Evolutionary conservation across 768 basidiomycete species (phyloP).

Genomic region (Mycena pura): DNA sequence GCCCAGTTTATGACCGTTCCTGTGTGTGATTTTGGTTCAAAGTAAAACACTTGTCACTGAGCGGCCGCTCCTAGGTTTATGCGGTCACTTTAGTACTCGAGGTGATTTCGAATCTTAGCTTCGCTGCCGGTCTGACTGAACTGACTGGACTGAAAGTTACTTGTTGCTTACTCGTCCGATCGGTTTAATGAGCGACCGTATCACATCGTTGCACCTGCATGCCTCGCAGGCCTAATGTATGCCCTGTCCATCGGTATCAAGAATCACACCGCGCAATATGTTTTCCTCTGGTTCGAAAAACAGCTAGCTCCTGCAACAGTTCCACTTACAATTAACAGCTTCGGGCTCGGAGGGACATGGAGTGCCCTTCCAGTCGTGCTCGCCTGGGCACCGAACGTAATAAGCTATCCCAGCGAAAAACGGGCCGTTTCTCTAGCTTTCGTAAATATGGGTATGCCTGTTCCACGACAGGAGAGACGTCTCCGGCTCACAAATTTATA

Average conservation of each 20-base stretch:
- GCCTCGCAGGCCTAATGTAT: conserved; percentile 21
- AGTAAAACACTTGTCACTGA: conserved; percentile 10
- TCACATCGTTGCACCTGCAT: conserved; percentile 18
- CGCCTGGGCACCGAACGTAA: conserved; percentile 18
- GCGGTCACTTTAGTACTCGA: conserved; percentile 21
- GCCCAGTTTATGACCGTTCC: conserved; percentile 22
- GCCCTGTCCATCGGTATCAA: conserved; percentile 21
- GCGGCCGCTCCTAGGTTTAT: conserved; percentile 11
- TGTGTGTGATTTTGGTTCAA: conserved; percentile 7
- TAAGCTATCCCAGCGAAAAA: conserved; percentile 21
- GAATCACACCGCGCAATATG: conserved; percentile 20
- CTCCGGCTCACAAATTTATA: conserved; percentile 5
- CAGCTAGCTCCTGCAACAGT: background rate
- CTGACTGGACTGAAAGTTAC: conserved; percentile 12
- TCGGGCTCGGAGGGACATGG: conserved; percentile 21
- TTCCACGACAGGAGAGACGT: conserved; percentile 9
- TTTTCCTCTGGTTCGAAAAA: conserved; percentile 19
- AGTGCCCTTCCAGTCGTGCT: conserved; percentile 21
- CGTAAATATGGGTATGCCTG: conserved; percentile 20
- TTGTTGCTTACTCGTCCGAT: conserved; percentile 20
- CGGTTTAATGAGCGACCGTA: conserved; percentile 17
- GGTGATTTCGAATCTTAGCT: conserved; percentile 13
- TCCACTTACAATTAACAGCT: conserved; percentile 14
- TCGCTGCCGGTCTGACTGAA: conserved; percentile 4
- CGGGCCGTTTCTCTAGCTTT: conserved; percentile 18